phyloP scores from a whole-genome alignment of 257 asterid species.

The Solanum medicagineum region DNA sequence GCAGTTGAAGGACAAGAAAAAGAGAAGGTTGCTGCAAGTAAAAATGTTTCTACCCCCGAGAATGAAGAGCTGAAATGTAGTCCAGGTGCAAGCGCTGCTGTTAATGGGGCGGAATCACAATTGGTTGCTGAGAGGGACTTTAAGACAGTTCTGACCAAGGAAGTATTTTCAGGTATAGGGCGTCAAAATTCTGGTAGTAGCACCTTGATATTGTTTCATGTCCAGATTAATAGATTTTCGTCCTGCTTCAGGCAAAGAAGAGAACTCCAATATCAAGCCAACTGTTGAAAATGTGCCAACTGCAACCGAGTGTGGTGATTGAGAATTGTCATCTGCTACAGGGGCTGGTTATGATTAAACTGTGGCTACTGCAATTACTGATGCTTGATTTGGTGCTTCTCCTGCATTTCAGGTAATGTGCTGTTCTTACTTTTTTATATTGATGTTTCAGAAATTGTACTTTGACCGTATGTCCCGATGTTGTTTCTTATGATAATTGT shows the following conservation, averaged over 20 bases:
- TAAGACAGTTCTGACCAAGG: not conserved
- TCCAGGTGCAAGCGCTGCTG: not conserved
- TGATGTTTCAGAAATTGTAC: not conserved
- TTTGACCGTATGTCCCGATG: not conserved
- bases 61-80: not conserved
- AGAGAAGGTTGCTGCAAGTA: not conserved
- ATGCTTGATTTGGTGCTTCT: not conserved
- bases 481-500: not conserved
- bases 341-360: not conserved
- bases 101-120: not conserved
- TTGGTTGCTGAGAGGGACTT: not conserved
- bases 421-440: not conserved
- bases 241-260: not conserved
- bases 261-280: not conserved
- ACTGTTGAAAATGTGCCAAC: not conserved
- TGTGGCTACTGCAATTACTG: not conserved
- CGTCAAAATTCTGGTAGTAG: not conserved
- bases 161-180: not conserved
- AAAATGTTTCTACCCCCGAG: not conserved
- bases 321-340: not conserved
- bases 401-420: not conserved
- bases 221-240: not conserved
- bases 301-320: not conserved
- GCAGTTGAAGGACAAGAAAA: slow-evolving; percentile 2
- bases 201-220: not conserved